Base-by-base conservation (phyloP, 257 asterid species). In the Petunia secreta region DNA sequence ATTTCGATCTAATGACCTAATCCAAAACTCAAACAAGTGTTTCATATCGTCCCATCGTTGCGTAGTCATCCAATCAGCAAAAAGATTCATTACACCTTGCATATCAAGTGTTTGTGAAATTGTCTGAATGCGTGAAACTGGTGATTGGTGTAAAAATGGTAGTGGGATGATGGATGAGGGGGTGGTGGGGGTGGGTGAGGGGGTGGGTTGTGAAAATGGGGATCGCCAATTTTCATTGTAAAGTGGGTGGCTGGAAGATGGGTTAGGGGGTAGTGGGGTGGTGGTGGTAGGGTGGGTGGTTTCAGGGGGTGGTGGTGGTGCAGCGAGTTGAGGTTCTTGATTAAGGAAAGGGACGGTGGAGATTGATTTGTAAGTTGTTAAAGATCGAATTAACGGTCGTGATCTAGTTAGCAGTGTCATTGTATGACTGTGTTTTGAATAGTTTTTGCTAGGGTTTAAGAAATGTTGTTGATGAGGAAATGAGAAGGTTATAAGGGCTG, bases 141-240 rank as follows among this genome's bases (percentile, higher is more conserved):
- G 68, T 8, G 84, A 25, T 36, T 85, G 89, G 78, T 81, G 84
- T 2, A 83, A 78, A 67, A 85, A 43, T 25, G 89, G 87, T 8
- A 81, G 58, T 4, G 92, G 63, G 34, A 59, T 34, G 60, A 41
- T 4, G 91, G 97, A 91, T 71, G 46, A 90, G 85, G 52, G 7
- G 2, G 41, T 37, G 94, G 83, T 15, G 87, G 79, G 25, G 85
- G 40, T 44, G 85, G 16, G 6, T 16, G 36, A 7, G 81, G 80
- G 69, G 83, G 66, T 3, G 25, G 25, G 25, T 25, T 25, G 25
- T 73, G 80, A 16, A 77, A 25, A 64, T 77, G 82, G 2, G 95
- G 95, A 77, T 77, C 97, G 82, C 98, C 98, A 91, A 84, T 90
- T 91, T 60, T 90, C 91, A 44, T 81, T 88, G 87, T 93, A 95